Conservation (phyloP, 1,284 basidiomycete species). For the Boletellus deceptivus region DNA sequence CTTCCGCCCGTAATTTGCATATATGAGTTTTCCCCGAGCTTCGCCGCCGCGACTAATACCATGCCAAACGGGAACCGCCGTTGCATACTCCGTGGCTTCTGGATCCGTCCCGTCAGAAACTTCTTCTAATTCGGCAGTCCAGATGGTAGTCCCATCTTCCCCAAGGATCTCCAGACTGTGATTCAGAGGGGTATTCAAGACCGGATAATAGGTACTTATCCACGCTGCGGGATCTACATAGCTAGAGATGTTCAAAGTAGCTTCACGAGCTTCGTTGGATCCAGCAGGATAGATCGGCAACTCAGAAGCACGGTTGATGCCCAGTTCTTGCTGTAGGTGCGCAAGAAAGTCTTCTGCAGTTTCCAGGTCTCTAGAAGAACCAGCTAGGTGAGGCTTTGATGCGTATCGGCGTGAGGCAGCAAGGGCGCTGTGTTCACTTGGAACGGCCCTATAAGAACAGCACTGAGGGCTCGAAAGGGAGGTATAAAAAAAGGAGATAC, state of each 20-base stretch:
- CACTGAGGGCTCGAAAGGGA: neutral
- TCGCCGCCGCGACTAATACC: conserved; percentile 51
- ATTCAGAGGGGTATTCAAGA: conserved; percentile 60
- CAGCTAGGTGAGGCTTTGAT: conserved; percentile 52
- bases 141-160: conserved; percentile 43
- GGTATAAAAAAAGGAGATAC: conserved; percentile 4
- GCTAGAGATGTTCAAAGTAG: conserved; percentile 45
- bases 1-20: conserved; percentile 66
- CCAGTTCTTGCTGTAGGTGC: conserved; percentile 48
- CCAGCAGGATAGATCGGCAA: conserved; percentile 54
- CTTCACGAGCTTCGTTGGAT: conserved; percentile 43
- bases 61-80: conserved; percentile 48
- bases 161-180: conserved; percentile 48
- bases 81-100: conserved; percentile 45
- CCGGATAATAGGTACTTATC: conserved; percentile 66
- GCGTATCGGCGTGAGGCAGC: conserved; percentile 46
- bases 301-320: conserved; percentile 33
- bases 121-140: conserved; percentile 54
- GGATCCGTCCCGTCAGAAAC: conserved; percentile 46
- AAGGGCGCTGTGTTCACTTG: conserved; percentile 45
- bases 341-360: conserved; percentile 51
- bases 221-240: conserved; percentile 47
- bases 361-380: conserved; percentile 47
- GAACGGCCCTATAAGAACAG: conserved; percentile 41
- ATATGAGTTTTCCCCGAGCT: conserved; percentile 58